Evolutionary conservation across 2,329 filamentous ascomycete genomes (phyloP), one percentile per base, ranked within the genome.

Genomic region (Trichoderma harzianum): DNA sequence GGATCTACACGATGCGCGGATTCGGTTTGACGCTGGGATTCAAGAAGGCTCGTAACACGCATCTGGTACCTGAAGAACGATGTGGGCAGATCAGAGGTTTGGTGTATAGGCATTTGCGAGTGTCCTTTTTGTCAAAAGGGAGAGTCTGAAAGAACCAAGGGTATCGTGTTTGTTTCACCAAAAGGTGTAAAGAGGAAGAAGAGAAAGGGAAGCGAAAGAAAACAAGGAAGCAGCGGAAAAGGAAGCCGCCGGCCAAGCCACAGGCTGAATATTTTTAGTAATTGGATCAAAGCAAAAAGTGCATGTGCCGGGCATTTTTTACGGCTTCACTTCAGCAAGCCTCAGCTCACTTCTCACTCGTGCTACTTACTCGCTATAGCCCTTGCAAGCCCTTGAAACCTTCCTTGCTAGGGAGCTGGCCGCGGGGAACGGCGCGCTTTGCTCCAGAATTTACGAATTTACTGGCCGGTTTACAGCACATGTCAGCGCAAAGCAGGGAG

Each of bases 21-120:
- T 76, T 86, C 82, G 78, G 84, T 82, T 78, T 84, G 84, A 79
- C 83, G 83, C 76, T 85, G 82, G 74, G 83, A 81, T 79, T 84
- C 82, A 79, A 85, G 83, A 80, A 83, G 82, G 82, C 82, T 84
- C 76, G 84, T 82, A 78, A 84, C 79, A 81, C 85, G 86, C 87
- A 89, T 89, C 86, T 88, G 87, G 85, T 83, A 83, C 78, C 83
- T 84, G 81, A 86, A 86, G 78, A 85, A 85, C 77, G 84, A 84
- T 76, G 84, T 76, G 76, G 75, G 81, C 76, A 83, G 82, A 80
- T 83, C 78, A 77, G 77, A 78, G 74, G 82, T 79, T 78, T 81
- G 82, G 83, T 84, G 82, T 83, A 83, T 85, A 88, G 87, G 86
- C 87, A 89, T 89, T 89, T 80, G 80, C 73, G 76, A 73, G 71